Evolutionary conservation across 768 basidiomycete genomes (phyloP).

Genomic region (Chalciporus chontae): DNA sequence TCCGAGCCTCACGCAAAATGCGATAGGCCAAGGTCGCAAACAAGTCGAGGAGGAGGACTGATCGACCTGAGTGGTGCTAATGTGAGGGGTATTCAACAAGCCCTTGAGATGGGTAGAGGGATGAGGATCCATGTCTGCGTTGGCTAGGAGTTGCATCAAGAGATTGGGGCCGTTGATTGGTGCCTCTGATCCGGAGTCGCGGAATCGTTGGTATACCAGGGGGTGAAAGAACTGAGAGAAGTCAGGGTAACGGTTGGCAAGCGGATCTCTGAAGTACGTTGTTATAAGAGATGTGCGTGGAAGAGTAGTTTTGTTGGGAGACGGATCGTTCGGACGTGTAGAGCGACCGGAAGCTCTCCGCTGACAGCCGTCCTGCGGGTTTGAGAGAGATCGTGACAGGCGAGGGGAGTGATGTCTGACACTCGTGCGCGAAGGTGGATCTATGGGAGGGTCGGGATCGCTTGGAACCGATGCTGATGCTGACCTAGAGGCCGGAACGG

Average conservation of each 20-base stretch:
- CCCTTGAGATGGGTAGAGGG: not conserved
- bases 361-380: not conserved
- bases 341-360: constrained; percentile 2
- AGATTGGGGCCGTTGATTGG: not conserved
- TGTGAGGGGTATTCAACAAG: not conserved
- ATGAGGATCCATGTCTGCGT: not conserved
- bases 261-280: constrained; percentile 30
- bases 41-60: not conserved
- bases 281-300: constrained; percentile 1
- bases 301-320: not conserved
- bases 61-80: not conserved
- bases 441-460: not conserved
- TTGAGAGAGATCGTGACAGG: not conserved
- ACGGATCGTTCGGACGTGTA: not conserved
- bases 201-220: constrained; percentile 8
- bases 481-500: not conserved
- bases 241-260: constrained; percentile 30
- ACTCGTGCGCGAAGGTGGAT: not conserved
- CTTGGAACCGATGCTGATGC: constrained; percentile 4
- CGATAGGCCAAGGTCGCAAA: constrained; percentile 15
- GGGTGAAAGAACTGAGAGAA: constrained; percentile 31
- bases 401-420: not conserved
- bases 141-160: not conserved
- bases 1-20: constrained; percentile 17
- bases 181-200: not conserved